Evolutionary conservation across 169 alveolate genomes (phyloP).

Genomic region (Cryptosporidium baileyi): DNA sequence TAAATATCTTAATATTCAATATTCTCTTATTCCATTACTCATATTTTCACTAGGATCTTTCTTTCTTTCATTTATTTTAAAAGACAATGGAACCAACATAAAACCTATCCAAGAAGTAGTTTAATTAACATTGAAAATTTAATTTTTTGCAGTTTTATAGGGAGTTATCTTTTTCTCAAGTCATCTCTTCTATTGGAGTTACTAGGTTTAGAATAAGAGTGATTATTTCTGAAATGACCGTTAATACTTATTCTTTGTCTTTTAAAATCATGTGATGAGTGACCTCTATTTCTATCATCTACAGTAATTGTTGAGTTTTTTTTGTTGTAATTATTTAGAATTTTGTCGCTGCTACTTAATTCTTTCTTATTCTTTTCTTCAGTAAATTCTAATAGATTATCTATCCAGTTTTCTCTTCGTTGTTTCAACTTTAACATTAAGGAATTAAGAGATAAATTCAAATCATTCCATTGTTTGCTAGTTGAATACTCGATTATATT

Average conservation of each 20-base stretch:
- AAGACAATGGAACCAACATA: not conserved
- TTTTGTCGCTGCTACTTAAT: not conserved
- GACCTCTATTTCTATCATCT: not conserved
- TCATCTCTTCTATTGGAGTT: constrained; percentile 15
- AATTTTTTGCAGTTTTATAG: not conserved
- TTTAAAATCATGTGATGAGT: constrained; percentile 2
- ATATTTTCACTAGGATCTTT: constrained; percentile 45
- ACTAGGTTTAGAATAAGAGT: not conserved
- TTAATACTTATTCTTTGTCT: constrained; percentile 22
- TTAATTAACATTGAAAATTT: too few relatives aligned
- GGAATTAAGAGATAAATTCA: constrained; percentile 39
- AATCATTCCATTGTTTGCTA: constrained; percentile 50
- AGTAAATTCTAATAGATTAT: not conserved
- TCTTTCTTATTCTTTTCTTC: not conserved
- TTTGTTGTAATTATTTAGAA: not conserved
- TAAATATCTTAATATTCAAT: not conserved
- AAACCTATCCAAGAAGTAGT: not conserved
- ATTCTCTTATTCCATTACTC: constrained; percentile 38
- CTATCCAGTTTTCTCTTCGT: constrained; percentile 12
- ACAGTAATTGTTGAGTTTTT: not conserved
- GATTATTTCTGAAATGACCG: not conserved
- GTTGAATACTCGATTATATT: constrained; percentile 34
- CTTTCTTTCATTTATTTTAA: constrained; percentile 45
- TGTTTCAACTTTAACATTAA: constrained; percentile 42
- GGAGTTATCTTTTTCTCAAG: not conserved